These are phyloP conservation scores for Syzygium oleosum DNA, from an alignment of 345 rosid species.

Conservation along the genomic window DNA sequence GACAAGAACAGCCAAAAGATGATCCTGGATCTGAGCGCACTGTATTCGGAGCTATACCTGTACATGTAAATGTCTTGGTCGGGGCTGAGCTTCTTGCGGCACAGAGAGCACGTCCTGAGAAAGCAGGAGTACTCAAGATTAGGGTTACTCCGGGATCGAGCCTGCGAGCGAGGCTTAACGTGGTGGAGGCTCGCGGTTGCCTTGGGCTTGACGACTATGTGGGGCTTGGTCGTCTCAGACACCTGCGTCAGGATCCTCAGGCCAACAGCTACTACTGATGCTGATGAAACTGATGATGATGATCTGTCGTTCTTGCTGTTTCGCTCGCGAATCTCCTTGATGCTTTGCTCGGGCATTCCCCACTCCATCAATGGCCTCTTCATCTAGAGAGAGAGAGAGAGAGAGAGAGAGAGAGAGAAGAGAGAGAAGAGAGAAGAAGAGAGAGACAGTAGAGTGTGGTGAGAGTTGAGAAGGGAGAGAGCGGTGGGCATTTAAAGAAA, in stretches of 20 bases:
- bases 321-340: not conserved
- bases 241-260: slow-evolving; percentile 33
- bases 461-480: not conserved
- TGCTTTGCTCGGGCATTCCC: not conserved
- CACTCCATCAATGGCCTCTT: not conserved
- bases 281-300: not conserved
- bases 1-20: not conserved
- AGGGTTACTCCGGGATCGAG: not conserved
- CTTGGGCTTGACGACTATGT: slow-evolving; percentile 33
- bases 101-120: slow-evolving; percentile 52
- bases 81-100: slow-evolving; percentile 35
- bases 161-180: not conserved
- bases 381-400: not conserved
- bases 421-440: too few relatives aligned
- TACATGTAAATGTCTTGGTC: slow-evolving; percentile 83
- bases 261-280: slow-evolving; percentile 32
- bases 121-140: slow-evolving; percentile 15
- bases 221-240: slow-evolving; percentile 12
- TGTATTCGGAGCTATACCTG: slow-evolving; percentile 23
- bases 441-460: not conserved
- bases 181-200: slow-evolving; percentile 6
- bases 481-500: not conserved
- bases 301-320: not conserved
- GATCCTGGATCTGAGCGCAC: not conserved
- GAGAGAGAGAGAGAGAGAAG: not conserved